A percentile compares a stretch with the other conserved stretches of the same genome.
Evolutionary conservation across 345 rosid genomes (phyloP).

Genomic region (Lenwebbia sp.): DNA sequence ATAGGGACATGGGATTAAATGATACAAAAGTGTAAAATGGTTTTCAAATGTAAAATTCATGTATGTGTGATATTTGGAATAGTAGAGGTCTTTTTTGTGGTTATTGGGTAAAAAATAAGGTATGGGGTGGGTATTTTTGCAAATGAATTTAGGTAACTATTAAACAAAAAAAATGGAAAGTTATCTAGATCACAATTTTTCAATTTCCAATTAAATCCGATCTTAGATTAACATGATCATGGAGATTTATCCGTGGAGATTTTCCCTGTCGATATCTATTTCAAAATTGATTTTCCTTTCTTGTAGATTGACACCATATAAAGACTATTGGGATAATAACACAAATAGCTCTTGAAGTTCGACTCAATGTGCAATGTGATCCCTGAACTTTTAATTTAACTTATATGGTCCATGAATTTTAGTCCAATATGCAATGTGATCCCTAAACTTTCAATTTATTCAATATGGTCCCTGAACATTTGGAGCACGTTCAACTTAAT

Average conservation of each 20-base stretch:
- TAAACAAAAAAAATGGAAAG: not conserved
- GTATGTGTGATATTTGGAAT: not conserved
- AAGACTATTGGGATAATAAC: not conserved
- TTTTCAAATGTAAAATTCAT: not conserved
- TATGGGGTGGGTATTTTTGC: not conserved
- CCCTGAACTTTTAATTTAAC: too few relatives aligned
- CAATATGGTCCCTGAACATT: too few relatives aligned
- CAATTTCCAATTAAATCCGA: not conserved
- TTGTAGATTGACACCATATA: not conserved
- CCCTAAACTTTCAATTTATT: too few relatives aligned
- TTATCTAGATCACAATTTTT: not conserved
- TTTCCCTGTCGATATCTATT: not conserved
- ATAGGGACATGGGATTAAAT: too few relatives aligned
- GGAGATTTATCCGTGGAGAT: not conserved
- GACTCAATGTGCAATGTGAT: too few relatives aligned
- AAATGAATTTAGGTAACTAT: not conserved
- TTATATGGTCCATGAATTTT: too few relatives aligned
- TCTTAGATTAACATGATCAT: not conserved
- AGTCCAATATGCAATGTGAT: too few relatives aligned
- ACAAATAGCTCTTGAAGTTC: too few relatives aligned
- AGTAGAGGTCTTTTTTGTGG: not conserved
- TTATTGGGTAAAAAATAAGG: not conserved
- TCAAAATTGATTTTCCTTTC: not conserved
- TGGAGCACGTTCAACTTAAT: too few relatives aligned
- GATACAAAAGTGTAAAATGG: not conserved